A percentile compares a stretch with the other conserved stretches of the same genome.
Evolutionary conservation across 495 filamentous ascomycete genomes (phyloP).

Genomic region (Paragyromitra xinjiangensis): DNA sequence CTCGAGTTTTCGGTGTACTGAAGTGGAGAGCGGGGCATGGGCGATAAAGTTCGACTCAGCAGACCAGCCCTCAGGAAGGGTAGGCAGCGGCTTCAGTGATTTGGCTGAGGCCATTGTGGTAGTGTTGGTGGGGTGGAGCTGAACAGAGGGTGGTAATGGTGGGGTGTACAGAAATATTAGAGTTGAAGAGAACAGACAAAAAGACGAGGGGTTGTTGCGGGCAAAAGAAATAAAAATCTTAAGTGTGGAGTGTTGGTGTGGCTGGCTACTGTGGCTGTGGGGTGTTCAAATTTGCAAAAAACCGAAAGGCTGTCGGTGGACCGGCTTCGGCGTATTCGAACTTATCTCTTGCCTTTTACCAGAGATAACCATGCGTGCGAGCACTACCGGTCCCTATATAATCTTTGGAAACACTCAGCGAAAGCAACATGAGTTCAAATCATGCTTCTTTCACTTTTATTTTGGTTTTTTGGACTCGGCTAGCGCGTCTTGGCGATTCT

Average conservation of each 20-base stretch:
- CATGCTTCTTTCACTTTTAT: slow-evolving; percentile 52
- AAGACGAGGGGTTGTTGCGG: slow-evolving; percentile 18
- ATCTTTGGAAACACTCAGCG: slow-evolving; percentile 67
- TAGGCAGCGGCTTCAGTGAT: slow-evolving; percentile 68
- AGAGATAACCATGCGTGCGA: slow-evolving; percentile 71
- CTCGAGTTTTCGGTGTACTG: slow-evolving; percentile 68
- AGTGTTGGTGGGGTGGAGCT: not conserved
- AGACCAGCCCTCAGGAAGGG: slow-evolving; percentile 81
- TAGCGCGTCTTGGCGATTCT: slow-evolving; percentile 20
- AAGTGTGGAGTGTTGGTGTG: slow-evolving; percentile 19
- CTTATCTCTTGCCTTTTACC: slow-evolving; percentile 77
- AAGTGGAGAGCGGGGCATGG: slow-evolving; percentile 54
- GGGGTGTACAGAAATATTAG: slow-evolving; percentile 12
- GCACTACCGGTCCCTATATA: slow-evolving; percentile 67
- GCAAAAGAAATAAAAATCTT: slow-evolving; percentile 28
- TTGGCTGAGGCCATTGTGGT: slow-evolving; percentile 49
- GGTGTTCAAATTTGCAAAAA: slow-evolving; percentile 37
- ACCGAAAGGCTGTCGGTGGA: slow-evolving; percentile 26
- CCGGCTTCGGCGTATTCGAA: slow-evolving; percentile 63
- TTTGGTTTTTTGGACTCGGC: slow-evolving; percentile 2
- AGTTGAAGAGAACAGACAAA: slow-evolving; percentile 3
- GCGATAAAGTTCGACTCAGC: slow-evolving; percentile 92
- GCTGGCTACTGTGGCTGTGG: slow-evolving; percentile 23
- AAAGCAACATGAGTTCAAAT: slow-evolving; percentile 56
- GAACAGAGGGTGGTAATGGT: not conserved